Conservation (phyloP, 495 filamentous ascomycete genomes). For the Articulospora tetracladia region DNA sequence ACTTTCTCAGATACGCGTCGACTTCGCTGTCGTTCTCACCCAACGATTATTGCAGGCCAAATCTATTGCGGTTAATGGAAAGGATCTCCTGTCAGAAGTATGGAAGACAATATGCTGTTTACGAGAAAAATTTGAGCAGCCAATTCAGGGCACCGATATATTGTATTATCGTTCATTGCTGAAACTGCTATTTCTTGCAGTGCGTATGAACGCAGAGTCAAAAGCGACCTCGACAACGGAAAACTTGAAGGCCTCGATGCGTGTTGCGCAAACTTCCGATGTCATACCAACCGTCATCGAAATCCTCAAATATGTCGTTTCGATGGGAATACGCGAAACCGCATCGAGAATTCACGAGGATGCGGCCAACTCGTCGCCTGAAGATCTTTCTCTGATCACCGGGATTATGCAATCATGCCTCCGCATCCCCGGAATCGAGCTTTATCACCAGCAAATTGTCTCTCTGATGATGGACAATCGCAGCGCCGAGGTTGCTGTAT, state of each 20-base stretch:
- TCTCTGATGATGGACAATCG: slow-evolving; percentile 62
- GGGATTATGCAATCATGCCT: slow-evolving; percentile 81
- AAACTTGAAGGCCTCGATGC: slow-evolving; percentile 12
- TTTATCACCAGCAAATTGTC: slow-evolving; percentile 60
- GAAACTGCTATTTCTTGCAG: slow-evolving; percentile 76
- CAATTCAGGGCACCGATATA: slow-evolving; percentile 55
- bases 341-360: slow-evolving; percentile 68
- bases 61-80: slow-evolving; percentile 55
- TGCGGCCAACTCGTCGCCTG: slow-evolving; percentile 41
- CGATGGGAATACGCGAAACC: slow-evolving; percentile 73
- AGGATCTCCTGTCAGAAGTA: slow-evolving; percentile 57
- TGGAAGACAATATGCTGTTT: slow-evolving; percentile 64
- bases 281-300: slow-evolving; percentile 54
- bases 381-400: slow-evolving; percentile 86
- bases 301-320: slow-evolving; percentile 73
- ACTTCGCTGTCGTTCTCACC: slow-evolving; percentile 71
- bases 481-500: slow-evolving; percentile 74
- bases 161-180: slow-evolving; percentile 79
- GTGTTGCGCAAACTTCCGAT: slow-evolving; percentile 34
- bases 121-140: slow-evolving; percentile 60
- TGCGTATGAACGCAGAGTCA: slow-evolving; percentile 49
- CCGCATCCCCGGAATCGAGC: slow-evolving; percentile 61
- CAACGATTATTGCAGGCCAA: slow-evolving; percentile 67
- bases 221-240: background rate
- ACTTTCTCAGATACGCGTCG: slow-evolving; percentile 65